phyloP scores from a whole-genome alignment of 441 rosid species.

The Populus hybrid region DNA sequence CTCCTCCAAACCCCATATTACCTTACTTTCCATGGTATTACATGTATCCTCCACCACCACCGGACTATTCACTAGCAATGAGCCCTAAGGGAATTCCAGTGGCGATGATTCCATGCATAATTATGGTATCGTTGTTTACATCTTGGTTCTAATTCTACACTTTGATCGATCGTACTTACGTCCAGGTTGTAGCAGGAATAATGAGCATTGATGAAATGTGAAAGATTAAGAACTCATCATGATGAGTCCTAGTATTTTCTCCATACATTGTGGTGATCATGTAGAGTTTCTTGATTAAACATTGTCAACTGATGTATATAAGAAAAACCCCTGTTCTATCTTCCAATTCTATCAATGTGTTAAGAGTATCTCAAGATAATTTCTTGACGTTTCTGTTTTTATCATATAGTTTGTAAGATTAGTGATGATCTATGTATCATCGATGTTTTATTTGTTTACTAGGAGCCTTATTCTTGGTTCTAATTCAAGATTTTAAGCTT shows the following conservation, averaged over 20 bases:
- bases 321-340: background rate
- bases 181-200: background rate
- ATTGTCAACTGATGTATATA: background rate
- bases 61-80: constrained; percentile 13
- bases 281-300: background rate
- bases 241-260: background rate
- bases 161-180: background rate
- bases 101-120: constrained; percentile 1
- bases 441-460: too few species aligned
- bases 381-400: background rate
- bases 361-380: too few species aligned
- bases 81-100: background rate
- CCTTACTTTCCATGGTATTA: constrained; percentile 57
- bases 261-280: too few species aligned
- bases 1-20: constrained; percentile 53
- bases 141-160: background rate
- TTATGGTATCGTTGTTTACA: constrained; percentile 3
- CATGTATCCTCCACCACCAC: constrained; percentile 39
- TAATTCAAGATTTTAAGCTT: too few species aligned
- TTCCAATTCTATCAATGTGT: background rate
- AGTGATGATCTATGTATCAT: too few species aligned
- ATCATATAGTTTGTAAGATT: background rate
- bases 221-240: background rate
- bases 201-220: background rate
- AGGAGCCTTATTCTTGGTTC: too few species aligned